Conservation (phyloP, 1,139 yeast species). For the Kodamaea fungicola region DNA sequence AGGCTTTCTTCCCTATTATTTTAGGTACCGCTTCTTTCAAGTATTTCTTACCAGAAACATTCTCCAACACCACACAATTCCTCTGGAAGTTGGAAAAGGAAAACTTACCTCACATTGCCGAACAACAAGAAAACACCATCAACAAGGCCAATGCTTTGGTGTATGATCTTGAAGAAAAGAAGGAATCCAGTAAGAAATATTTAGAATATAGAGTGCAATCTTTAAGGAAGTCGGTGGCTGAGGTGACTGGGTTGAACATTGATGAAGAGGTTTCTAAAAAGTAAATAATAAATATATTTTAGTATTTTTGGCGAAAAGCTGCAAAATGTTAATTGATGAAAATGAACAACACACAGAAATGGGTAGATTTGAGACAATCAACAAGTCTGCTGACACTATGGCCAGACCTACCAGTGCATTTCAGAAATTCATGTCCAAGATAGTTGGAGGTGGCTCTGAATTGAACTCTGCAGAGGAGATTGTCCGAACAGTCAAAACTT, state of each 20-base stretch:
- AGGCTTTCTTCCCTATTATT: conserved; percentile 58
- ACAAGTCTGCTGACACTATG: neutral
- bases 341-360: too few species aligned
- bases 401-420: conserved; percentile 29
- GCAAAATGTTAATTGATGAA: too few species aligned
- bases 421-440: conserved; percentile 26
- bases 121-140: conserved; percentile 53
- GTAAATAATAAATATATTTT: conserved; percentile 18
- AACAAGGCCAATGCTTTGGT: conserved; percentile 46
- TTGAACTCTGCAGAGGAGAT: conserved; percentile 1
- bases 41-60: conserved; percentile 77
- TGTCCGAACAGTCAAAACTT: conserved; percentile 1
- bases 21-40: conserved; percentile 71
- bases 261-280: conserved; percentile 62
- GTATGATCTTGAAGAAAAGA: conserved; percentile 36
- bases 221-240: conserved; percentile 50
- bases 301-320: too few species aligned
- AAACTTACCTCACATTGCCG: conserved; percentile 63
- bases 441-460: conserved; percentile 17
- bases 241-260: conserved; percentile 64
- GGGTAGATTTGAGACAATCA: too few species aligned
- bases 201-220: conserved; percentile 39
- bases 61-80: conserved; percentile 57
- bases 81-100: conserved; percentile 65
- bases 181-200: conserved; percentile 36